A percentile compares a stretch with the other conserved stretches of the same genome.
phyloP scores from a whole-genome alignment of 2,329 filamentous ascomycete genomes.

The Grosmannia penicillata region DNA sequence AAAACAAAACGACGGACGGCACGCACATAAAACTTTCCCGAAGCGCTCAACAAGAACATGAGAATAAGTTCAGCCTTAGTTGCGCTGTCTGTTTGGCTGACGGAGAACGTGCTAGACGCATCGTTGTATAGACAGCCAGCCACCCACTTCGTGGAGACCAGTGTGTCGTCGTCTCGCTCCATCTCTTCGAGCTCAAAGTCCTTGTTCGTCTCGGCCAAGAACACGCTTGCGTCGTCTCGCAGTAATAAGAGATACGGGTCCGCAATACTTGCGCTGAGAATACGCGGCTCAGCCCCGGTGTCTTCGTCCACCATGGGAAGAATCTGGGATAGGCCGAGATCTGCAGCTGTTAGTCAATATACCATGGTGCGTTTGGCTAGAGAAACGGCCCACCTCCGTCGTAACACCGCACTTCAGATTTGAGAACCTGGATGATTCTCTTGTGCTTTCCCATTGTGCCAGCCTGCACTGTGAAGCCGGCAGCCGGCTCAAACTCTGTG shows the following conservation, averaged over 20 bases:
- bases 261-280: slow-evolving; percentile 67
- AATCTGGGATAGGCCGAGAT: slow-evolving; percentile 80
- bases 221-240: slow-evolving; percentile 67
- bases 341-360: slow-evolving; percentile 34
- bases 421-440: slow-evolving; percentile 75
- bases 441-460: slow-evolving; percentile 68
- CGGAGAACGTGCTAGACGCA: slow-evolving; percentile 37
- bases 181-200: slow-evolving; percentile 78
- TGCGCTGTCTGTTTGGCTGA: slow-evolving; percentile 22
- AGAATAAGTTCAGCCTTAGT: slow-evolving; percentile 34
- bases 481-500: slow-evolving; percentile 83
- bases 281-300: slow-evolving; percentile 63
- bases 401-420: slow-evolving; percentile 77
- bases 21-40: slow-evolving; percentile 62
- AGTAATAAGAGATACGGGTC: slow-evolving; percentile 78
- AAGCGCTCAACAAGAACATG: slow-evolving; percentile 61
- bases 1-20: neutral
- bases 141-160: slow-evolving; percentile 56
- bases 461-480: slow-evolving; percentile 74
- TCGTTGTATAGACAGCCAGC: slow-evolving; percentile 77
- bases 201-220: slow-evolving; percentile 64
- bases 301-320: slow-evolving; percentile 87
- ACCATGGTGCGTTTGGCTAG: too few relatives aligned
- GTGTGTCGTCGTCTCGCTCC: slow-evolving; percentile 42
- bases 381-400: slow-evolving; percentile 78